Conservation (phyloP, 495 filamentous ascomycete species). For the Cairneyella variabilis region DNA sequence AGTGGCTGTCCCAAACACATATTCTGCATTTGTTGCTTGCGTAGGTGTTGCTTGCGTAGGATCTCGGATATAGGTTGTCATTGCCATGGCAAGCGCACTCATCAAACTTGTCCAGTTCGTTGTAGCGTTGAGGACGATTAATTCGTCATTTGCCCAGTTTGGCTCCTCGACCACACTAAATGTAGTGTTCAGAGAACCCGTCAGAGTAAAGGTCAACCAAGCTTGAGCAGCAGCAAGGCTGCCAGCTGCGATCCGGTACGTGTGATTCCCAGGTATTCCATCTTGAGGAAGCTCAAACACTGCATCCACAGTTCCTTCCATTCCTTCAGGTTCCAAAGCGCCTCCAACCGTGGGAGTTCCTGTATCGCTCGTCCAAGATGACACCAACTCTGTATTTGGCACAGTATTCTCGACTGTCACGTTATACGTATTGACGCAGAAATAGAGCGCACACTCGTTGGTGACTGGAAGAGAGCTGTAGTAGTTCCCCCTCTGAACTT, state of each 20-base stretch:
- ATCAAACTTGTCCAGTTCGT: background rate
- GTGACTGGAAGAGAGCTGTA: background rate
- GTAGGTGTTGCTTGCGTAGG: background rate
- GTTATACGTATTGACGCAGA: background rate
- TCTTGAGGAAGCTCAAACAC: background rate
- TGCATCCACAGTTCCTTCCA: background rate
- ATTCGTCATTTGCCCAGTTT: background rate
- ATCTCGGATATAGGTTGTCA: slow-evolving; percentile 2
- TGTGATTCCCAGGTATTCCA: background rate
- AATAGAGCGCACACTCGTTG: background rate
- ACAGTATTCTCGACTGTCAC: background rate
- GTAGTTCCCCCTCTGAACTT: background rate
- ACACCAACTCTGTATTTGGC: background rate
- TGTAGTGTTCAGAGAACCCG: background rate
- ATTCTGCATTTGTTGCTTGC: background rate
- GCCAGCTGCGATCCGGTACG: background rate
- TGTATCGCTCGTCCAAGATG: background rate
- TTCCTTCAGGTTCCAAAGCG: background rate
- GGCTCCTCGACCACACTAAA: background rate
- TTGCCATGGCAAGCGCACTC: background rate
- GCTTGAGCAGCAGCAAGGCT: background rate
- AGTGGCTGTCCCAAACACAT: background rate
- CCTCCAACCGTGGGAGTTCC: background rate
- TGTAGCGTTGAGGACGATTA: background rate
- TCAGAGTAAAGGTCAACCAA: background rate